Evolutionary conservation across 164 flowering plant species (phyloP).

Genomic region (Kingdonia uniflora): DNA sequence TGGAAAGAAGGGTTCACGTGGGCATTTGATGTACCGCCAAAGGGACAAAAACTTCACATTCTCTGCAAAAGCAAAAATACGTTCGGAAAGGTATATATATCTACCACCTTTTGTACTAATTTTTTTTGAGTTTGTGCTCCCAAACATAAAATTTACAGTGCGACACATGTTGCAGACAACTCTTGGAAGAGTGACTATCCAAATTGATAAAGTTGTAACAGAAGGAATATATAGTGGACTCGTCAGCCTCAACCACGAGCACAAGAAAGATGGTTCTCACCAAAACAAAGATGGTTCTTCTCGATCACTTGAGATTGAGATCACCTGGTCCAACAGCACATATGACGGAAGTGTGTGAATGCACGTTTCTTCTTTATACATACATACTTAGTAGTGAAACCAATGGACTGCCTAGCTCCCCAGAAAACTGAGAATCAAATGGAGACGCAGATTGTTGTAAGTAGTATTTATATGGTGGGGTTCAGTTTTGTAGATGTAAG

Average conservation of each 20-base stretch:
- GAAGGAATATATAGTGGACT: slow-evolving; percentile 76
- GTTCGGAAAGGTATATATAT: slow-evolving; percentile 66
- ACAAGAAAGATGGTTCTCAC: slow-evolving; percentile 54
- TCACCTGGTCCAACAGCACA: slow-evolving; percentile 65
- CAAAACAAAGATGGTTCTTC: slow-evolving; percentile 59
- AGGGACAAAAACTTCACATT: slow-evolving; percentile 87
- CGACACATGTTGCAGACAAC: slow-evolving; percentile 42
- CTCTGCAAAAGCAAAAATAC: slow-evolving; percentile 82
- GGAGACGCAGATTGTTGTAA: slow-evolving; percentile 14
- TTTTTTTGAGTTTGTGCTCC: background rate
- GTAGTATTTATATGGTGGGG: slow-evolving; percentile 16
- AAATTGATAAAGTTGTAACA: slow-evolving; percentile 78
- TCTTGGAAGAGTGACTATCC: slow-evolving; percentile 80
- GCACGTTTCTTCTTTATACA: slow-evolving; percentile 1
- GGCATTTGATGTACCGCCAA: slow-evolving; percentile 95
- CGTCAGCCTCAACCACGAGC: slow-evolving; percentile 68
- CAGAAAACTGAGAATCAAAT: slow-evolving; percentile 11
- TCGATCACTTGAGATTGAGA: slow-evolving; percentile 77
- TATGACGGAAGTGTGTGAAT: slow-evolving; percentile 30
- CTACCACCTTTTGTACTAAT: background rate
- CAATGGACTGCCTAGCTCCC: slow-evolving; percentile 3
- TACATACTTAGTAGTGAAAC: background rate
- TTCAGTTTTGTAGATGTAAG: slow-evolving; percentile 40
- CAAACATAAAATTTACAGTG: background rate
- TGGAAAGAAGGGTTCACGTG: slow-evolving; percentile 94